A percentile compares a stretch with the other conserved stretches of the same genome.
Evolutionary conservation across 441 rosid genomes (phyloP).

Genomic region (Mallotus japonicus): DNA sequence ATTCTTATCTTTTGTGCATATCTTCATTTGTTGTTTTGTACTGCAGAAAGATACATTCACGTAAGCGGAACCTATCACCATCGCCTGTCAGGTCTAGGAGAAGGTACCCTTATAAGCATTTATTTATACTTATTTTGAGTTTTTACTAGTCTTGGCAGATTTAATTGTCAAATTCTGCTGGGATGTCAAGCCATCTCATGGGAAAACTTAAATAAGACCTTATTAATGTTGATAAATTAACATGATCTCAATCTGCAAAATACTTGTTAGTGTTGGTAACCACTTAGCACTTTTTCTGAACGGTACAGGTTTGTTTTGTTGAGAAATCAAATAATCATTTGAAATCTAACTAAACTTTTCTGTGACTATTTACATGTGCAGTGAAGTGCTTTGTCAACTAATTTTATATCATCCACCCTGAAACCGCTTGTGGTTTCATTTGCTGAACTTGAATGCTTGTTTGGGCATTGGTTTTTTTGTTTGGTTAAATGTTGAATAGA

Average conservation of each 20-base stretch:
- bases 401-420: background rate
- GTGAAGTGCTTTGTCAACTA: background rate
- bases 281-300: background rate
- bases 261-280: background rate
- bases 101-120: slow-evolving; percentile 44
- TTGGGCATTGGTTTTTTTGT: slow-evolving; percentile 5
- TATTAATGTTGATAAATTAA: background rate
- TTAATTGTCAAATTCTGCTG: slow-evolving; percentile 4
- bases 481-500: background rate
- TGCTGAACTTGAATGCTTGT: slow-evolving; percentile 1
- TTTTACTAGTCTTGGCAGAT: slow-evolving; percentile 8
- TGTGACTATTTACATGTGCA: background rate
- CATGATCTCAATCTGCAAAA: background rate
- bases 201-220: background rate
- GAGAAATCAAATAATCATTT: slow-evolving; percentile 4
- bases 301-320: background rate
- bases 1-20: slow-evolving; percentile 19
- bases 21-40: slow-evolving; percentile 25
- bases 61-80: slow-evolving; percentile 58
- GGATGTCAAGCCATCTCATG: background rate
- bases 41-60: slow-evolving; percentile 56
- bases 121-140: background rate
- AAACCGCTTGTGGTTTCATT: background rate
- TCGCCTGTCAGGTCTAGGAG: slow-evolving; percentile 76
- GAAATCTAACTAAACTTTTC: background rate